Evolutionary conservation across 2,329 filamentous ascomycete species (phyloP).

Genomic region (Mariannaea elegans): DNA sequence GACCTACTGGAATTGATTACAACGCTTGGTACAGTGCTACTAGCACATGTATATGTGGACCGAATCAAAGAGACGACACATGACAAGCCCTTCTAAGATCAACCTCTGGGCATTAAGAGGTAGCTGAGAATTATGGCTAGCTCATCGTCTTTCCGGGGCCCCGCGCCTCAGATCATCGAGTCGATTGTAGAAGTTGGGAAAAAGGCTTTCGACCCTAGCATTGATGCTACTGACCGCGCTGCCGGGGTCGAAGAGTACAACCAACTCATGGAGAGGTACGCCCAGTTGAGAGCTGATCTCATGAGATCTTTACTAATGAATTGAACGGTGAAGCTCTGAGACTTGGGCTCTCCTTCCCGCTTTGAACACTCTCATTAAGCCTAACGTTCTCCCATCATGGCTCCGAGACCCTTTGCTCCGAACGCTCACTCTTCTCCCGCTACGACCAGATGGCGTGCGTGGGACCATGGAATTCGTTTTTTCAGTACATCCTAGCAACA

Average conservation of each 20-base stretch:
- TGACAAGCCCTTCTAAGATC: constrained; percentile 27
- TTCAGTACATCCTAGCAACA: constrained; percentile 68
- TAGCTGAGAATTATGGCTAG: constrained; percentile 38
- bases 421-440: constrained; percentile 67
- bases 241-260: constrained; percentile 52
- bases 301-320: constrained; percentile 10
- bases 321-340: constrained; percentile 40
- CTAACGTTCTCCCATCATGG: constrained; percentile 66
- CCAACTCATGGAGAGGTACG: constrained; percentile 60
- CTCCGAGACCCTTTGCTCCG: constrained; percentile 65
- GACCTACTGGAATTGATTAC: constrained; percentile 22
- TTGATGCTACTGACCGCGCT: constrained; percentile 45
- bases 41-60: constrained; percentile 35
- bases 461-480: constrained; percentile 77
- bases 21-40: constrained; percentile 27
- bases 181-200: constrained; percentile 52
- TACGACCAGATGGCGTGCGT: constrained; percentile 70
- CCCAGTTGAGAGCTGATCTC: not conserved
- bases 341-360: constrained; percentile 66
- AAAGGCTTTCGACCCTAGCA: constrained; percentile 59
- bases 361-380: constrained; percentile 71
- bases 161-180: constrained; percentile 45
- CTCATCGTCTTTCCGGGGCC: constrained; percentile 26
- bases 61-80: constrained; percentile 24
- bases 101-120: constrained; percentile 1